Percentiles rank a stretch among this genome's conserved stretches.
phyloP scores from a whole-genome alignment of 2,329 filamentous ascomycete genomes.

The Periconia digitata region DNA sequence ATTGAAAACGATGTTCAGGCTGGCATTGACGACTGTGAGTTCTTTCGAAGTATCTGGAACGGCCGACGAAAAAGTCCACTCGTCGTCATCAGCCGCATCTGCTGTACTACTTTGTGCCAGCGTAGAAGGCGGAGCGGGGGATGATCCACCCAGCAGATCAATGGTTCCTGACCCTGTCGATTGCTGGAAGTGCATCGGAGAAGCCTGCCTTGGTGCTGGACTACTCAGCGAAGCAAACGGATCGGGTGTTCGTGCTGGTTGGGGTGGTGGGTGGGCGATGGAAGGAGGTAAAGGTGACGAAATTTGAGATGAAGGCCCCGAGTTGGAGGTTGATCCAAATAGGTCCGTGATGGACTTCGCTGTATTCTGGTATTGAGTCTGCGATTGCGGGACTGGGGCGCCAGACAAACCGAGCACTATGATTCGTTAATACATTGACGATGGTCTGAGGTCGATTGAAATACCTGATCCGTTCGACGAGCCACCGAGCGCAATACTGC shows the following conservation, averaged over 20 bases:
- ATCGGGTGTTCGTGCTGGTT: constrained; percentile 49
- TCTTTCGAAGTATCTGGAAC: constrained; percentile 72
- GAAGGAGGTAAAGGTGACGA: constrained; percentile 50
- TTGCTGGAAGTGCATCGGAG: constrained; percentile 53
- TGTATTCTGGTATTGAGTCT: constrained; percentile 45
- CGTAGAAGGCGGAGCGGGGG: constrained; percentile 25
- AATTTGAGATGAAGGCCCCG: constrained; percentile 41
- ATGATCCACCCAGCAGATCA: constrained; percentile 41
- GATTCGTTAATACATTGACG: constrained; percentile 12
- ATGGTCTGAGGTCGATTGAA: not conserved
- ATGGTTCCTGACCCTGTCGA: constrained; percentile 31
- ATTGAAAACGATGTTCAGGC: constrained; percentile 72
- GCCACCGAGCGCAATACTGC: constrained; percentile 83
- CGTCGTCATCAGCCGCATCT: constrained; percentile 82
- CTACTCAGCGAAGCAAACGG: constrained; percentile 63
- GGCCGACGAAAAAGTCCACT: constrained; percentile 91
- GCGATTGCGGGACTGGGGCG: constrained; percentile 31
- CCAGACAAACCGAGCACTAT: constrained; percentile 38
- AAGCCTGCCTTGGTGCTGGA: constrained; percentile 53
- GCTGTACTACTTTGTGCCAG: constrained; percentile 29
- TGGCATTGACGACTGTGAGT: constrained; percentile 68
- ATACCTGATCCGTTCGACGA: constrained; percentile 48
- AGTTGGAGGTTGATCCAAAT: constrained; percentile 55
- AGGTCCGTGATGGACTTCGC: constrained; percentile 59
- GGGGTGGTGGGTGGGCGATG: constrained; percentile 38